phyloP scores from a whole-genome alignment of 306 rosid species.

The Cicer chorassanicum region DNA sequence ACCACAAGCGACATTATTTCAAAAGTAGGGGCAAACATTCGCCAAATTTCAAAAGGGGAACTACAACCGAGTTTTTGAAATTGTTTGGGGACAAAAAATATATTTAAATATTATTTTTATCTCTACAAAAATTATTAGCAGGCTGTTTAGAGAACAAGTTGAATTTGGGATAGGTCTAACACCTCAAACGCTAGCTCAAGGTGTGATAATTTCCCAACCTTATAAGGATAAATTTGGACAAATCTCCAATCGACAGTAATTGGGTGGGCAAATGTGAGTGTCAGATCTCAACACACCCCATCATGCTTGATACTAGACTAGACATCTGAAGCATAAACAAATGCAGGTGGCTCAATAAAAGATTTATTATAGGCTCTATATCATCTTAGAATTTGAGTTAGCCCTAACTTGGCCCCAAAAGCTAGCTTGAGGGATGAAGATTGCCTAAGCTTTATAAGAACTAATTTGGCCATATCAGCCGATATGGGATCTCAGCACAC shows the following conservation, averaged over 20 bases:
- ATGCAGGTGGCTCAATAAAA: neutral
- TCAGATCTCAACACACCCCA: neutral
- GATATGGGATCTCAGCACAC: conserved; percentile 3
- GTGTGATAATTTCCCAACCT: neutral
- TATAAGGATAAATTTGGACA: conserved; percentile 5
- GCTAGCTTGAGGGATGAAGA: neutral
- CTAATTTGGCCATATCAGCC: conserved; percentile 7
- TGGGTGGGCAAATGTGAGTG: neutral
- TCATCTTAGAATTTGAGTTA: conserved; percentile 2
- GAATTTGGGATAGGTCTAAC: too few species aligned
- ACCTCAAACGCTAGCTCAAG: too few species aligned
- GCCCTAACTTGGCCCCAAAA: neutral
- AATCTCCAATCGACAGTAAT: neutral
- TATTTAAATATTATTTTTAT: conserved; percentile 1
- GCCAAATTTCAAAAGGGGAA: neutral
- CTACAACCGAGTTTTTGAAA: neutral
- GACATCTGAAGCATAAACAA: neutral
- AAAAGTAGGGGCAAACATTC: neutral
- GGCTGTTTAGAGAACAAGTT: conserved; percentile 5
- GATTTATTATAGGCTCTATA: neutral
- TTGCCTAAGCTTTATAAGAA: conserved; percentile 1
- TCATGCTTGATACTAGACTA: neutral
- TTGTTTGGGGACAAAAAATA: neutral
- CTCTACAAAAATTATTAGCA: conserved; percentile 7
- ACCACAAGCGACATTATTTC: neutral